Percentiles rank a stretch among this genome's conserved stretches.
Conservation (phyloP, 1,284 basidiomycete genomes). For the Porodaedalea pini region DNA sequence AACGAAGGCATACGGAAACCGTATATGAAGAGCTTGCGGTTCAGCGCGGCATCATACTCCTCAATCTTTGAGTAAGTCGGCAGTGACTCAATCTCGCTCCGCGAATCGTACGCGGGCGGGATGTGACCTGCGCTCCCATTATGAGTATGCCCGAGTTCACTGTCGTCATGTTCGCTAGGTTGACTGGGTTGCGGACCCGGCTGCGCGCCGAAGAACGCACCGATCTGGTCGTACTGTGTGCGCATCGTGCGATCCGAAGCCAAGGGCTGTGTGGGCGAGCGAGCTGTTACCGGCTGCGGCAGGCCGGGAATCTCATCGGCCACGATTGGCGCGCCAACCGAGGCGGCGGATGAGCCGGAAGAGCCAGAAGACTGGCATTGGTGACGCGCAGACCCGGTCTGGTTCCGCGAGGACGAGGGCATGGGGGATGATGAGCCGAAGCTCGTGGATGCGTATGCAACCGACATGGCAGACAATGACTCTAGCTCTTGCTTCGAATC, state of each 20-base stretch:
- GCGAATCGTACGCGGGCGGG: constrained; percentile 14
- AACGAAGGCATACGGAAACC: constrained; percentile 16
- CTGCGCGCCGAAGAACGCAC: constrained; percentile 15
- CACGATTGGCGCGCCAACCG: background rate
- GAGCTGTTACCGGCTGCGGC: background rate
- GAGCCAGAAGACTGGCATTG: constrained; percentile 1
- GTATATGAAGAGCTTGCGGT: constrained; percentile 21
- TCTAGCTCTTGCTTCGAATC: background rate
- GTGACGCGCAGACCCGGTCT: constrained; percentile 7
- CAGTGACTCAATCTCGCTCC: constrained; percentile 16
- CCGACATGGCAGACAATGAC: constrained; percentile 12
- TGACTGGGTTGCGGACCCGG: background rate
- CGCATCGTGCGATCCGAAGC: constrained; percentile 3
- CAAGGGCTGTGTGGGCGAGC: background rate
- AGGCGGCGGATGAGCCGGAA: background rate
- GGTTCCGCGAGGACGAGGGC: background rate
- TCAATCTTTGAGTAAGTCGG: constrained; percentile 14
- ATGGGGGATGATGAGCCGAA: constrained; percentile 6
- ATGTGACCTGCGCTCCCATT: background rate
- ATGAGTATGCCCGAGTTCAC: background rate
- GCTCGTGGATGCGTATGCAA: constrained; percentile 19
- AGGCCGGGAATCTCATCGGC: background rate
- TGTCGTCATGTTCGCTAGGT: too few relatives aligned
- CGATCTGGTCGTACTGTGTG: constrained; percentile 16
- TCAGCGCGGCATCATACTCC: constrained; percentile 14